phyloP scores from a whole-genome alignment of 2,329 filamentous ascomycete species.

The Rhynchosporium secalis region DNA sequence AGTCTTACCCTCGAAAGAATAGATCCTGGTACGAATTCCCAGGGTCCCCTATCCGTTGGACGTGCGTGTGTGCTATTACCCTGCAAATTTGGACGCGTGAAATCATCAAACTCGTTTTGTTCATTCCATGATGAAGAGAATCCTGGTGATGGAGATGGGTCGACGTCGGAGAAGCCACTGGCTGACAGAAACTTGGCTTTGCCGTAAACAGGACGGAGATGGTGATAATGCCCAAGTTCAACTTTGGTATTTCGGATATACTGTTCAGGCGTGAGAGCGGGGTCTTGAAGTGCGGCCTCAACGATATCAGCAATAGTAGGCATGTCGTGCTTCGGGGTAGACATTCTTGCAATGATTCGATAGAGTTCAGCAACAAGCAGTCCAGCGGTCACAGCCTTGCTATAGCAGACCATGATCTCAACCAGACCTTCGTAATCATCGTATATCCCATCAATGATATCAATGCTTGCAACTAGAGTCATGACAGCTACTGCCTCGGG shows the following conservation, averaged over 20 bases:
- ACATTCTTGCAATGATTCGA: neutral
- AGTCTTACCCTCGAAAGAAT: neutral
- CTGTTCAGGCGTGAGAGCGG: constrained; percentile 5
- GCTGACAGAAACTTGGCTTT: neutral
- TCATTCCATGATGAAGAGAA: neutral
- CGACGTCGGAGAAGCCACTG: neutral
- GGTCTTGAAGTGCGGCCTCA: constrained; percentile 1
- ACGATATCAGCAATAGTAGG: constrained; percentile 5
- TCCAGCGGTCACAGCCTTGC: constrained; percentile 5
- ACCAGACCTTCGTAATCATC: constrained; percentile 1
- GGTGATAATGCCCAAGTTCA: neutral
- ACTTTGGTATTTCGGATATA: neutral
- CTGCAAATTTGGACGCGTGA: neutral
- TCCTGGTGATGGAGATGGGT: neutral
- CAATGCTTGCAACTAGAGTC: neutral
- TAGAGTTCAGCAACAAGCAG: constrained; percentile 1
- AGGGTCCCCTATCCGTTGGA: constrained; percentile 2
- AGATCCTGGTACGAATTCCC: constrained; percentile 21
- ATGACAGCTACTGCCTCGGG: constrained; percentile 7
- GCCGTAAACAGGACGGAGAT: neutral
- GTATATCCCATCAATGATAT: neutral
- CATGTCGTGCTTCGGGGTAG: neutral
- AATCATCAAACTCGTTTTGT: neutral
- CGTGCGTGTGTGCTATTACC: neutral
- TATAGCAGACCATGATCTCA: neutral